Base-by-base conservation (phyloP, 2,329 filamentous ascomycete genomes). In the Ceratocystis ficicola region DNA sequence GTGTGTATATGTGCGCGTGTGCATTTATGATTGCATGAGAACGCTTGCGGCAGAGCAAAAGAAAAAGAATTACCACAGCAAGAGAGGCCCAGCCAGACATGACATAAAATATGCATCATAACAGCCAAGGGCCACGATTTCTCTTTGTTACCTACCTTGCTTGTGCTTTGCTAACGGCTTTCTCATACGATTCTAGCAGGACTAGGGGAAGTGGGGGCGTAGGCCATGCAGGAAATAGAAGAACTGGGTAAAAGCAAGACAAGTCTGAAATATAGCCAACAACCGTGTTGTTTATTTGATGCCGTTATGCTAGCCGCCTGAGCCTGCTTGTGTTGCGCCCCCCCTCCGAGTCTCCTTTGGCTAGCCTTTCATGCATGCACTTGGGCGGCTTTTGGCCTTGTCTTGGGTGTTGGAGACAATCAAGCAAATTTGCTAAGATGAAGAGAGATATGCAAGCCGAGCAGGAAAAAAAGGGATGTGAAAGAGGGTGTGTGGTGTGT, bases 161-260 rank as follows among this genome's bases (percentile, higher is more conserved):
- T 30, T 30, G 30, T 7, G 30, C 30, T 30, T 30, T 63, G 36
- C 17, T 22, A 62, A 25, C n/a, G 60, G 12, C 60, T 55, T 22
- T 55, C 50, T 55, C 50, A 55, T 55, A 55, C 50, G 50, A 55
- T 48, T 41, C 36, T 44, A 22, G 60, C 60, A 62, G 20, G 20
- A 48, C 20, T 44, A 36, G 32, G 32, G 8, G 30, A 6, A 32
- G 36, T 12, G 10, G 22, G 63, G 48, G 59, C 17, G 32, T 30
- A 64, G 17, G 25, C 6, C 44, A 48, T 48, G 44, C 44, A 20
- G 50, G n/a, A 20, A 25, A 28, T 5, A 55, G 50, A 22, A 55
- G 25, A 12, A n/a, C 17, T 4, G 10, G 22, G 20, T 5, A 64
- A 57, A 64, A 22, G 32, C 36, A 44, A 22, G 50, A 50, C 46